A percentile compares a stretch with the other conserved stretches of the same genome.
Evolutionary conservation across 768 basidiomycete species (phyloP).

Genomic region (Galerina marginata): DNA sequence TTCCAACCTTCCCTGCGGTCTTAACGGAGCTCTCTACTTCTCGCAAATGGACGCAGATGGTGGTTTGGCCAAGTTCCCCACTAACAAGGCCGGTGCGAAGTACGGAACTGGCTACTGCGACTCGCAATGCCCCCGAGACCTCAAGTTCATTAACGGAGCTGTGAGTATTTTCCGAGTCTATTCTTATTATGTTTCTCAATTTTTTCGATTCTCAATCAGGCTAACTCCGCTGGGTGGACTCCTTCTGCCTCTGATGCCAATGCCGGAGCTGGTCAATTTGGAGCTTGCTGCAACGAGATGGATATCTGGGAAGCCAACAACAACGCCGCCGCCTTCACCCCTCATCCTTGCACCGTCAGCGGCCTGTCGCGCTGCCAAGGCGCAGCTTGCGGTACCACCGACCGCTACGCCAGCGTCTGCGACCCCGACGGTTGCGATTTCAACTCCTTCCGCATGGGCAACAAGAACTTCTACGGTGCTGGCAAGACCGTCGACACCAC

Average conservation of each 20-base stretch:
- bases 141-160: slow-evolving; percentile 62
- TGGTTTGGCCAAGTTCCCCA: slow-evolving; percentile 47
- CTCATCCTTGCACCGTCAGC: slow-evolving; percentile 2
- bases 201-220: not conserved
- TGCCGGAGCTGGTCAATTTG: slow-evolving; percentile 4
- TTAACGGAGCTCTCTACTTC: slow-evolving; percentile 66
- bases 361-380: not conserved
- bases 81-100: slow-evolving; percentile 61
- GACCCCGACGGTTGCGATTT: slow-evolving; percentile 7
- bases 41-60: slow-evolving; percentile 61
- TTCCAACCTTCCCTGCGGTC: slow-evolving; percentile 59
- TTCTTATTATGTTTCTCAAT: too few species aligned
- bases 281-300: slow-evolving; percentile 15
- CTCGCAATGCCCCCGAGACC: slow-evolving; percentile 56
- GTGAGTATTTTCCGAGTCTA: slow-evolving; percentile 28
- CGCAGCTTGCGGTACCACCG: not conserved
- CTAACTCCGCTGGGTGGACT: slow-evolving; percentile 5
- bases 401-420: not conserved
- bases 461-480: slow-evolving; percentile 4
- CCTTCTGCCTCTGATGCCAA: slow-evolving; percentile 5
- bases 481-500: slow-evolving; percentile 6
- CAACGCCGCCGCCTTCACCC: not conserved
- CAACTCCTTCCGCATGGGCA: slow-evolving; percentile 11
- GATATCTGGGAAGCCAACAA: slow-evolving; percentile 13
- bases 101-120: slow-evolving; percentile 42